Evolutionary conservation across 2,329 filamentous ascomycete species (phyloP), one percentile per base, ranked within the genome.

Genomic region (Ilyonectria sp.): DNA sequence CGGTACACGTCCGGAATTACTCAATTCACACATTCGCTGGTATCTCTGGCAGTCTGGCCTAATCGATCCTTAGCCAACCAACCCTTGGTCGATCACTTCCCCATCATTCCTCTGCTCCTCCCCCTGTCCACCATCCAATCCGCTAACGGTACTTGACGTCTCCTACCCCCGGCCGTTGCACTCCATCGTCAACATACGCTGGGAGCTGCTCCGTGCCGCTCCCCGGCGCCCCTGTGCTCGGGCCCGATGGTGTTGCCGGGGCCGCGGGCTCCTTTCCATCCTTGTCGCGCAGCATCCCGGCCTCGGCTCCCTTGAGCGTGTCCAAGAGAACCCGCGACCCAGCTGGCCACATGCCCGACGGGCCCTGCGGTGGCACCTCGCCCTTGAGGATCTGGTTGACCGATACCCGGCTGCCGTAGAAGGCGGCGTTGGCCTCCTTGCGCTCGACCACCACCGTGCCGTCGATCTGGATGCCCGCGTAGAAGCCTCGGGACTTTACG

Each of bases 401-500:
- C 0, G 82, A 73, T 26, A 88, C 75, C 5, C 77, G 72, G n/a
- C 92, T 86, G 23, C 92, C 92, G 79, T 97, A 97, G 77, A 97
- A 97, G 6, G 89, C 88, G 59, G 94, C 92, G 75, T 98, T 98
- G 77, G 95, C 95, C 65, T 95, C 93, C n/a, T 89, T 91, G 57
- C 94, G 89, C 80, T 97, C 93, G 29, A 95, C 93, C 55, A 97
- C 87, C 11, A 97, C 89, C 0, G 94, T 97, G 29, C 95, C 95
- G 76, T 97, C 94, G 37, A 97, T 87, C 75, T 95, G 93, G 1
- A 97, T 88, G 33, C 94, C 94, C 1, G 93, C 94, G 76, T 97
- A 97, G 73, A 97, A 90, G 5, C 95, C 95, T 59, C 94, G 89
- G 54, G 92, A 95, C 83, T 97, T 97, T 82, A 97, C 89, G 79